Evolutionary conservation across 148 eudicot genomes (phyloP).

Genomic region (Chenopodium album): DNA sequence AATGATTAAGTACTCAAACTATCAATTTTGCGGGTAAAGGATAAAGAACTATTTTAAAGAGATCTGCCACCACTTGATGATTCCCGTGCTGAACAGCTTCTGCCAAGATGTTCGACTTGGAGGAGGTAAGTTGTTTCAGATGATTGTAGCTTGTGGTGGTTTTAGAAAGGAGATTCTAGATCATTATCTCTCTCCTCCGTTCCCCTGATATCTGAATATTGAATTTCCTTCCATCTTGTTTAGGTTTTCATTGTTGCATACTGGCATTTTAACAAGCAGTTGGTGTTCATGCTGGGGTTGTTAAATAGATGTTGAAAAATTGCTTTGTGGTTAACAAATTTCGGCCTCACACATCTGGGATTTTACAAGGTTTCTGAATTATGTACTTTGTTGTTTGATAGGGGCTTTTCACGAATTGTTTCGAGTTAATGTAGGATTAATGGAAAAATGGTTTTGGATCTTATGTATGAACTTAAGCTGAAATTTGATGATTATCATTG

Average conservation of each 20-base stretch:
- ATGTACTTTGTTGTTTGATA: not conserved
- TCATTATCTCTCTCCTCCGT: not conserved
- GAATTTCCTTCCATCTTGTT: not conserved
- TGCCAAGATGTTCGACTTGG: too few relatives aligned
- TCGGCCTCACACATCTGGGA: not conserved
- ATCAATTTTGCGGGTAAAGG: too few relatives aligned
- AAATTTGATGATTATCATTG: not conserved
- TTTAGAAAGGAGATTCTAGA: too few relatives aligned
- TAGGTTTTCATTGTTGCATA: conserved; percentile 7
- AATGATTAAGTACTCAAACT: too few relatives aligned
- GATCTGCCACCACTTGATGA: too few relatives aligned
- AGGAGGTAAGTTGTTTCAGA: too few relatives aligned
- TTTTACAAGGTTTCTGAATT: not conserved
- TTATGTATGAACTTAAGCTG: not conserved
- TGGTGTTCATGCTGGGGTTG: conserved; percentile 9
- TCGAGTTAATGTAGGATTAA: not conserved
- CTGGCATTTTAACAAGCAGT: conserved; percentile 25
- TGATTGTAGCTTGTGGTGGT: too few relatives aligned
- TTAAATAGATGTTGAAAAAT: too few relatives aligned
- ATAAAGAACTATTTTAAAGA: too few relatives aligned
- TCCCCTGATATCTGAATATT: not conserved
- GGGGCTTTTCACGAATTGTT: conserved; percentile 4
- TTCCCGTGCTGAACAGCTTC: too few relatives aligned
- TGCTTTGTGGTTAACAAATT: not conserved
- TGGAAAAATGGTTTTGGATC: not conserved